Percentiles rank a stretch among this genome's conserved stretches.
phyloP scores from a whole-genome alignment of 1,284 basidiomycete species.

The Cutaneotrichosporon sp. region DNA sequence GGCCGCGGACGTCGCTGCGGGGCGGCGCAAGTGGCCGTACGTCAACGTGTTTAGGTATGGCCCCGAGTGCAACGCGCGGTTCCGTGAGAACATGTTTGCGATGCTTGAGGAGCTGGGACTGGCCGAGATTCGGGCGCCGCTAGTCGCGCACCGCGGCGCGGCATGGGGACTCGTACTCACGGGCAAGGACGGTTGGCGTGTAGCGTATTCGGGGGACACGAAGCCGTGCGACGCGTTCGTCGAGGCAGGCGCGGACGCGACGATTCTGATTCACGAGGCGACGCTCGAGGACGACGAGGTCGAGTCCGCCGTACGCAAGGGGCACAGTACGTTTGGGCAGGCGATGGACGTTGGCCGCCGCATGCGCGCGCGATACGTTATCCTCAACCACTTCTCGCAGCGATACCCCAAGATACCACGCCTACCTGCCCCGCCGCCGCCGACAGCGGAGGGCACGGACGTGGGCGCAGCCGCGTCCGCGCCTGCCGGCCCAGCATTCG shows the following conservation, averaged over 20 bases:
- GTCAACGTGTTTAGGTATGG: slow-evolving; percentile 10
- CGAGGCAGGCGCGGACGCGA: slow-evolving; percentile 62
- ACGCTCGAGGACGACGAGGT: slow-evolving; percentile 75
- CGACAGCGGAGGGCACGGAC: neutral
- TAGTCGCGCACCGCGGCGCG: slow-evolving; percentile 64
- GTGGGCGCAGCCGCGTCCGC: neutral
- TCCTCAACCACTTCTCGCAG: slow-evolving; percentile 93
- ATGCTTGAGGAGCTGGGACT: slow-evolving; percentile 30
- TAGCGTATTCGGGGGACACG: slow-evolving; percentile 84
- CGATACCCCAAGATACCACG: slow-evolving; percentile 83
- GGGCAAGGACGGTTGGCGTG: slow-evolving; percentile 69
- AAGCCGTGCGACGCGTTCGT: slow-evolving; percentile 67
- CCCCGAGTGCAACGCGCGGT: neutral
- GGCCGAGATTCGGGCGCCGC: slow-evolving; percentile 56
- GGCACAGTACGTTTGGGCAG: slow-evolving; percentile 84
- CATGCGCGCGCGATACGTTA: slow-evolving; percentile 73
- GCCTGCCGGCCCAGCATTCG: slow-evolving; percentile 50
- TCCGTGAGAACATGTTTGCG: neutral
- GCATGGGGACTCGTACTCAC: slow-evolving; percentile 67
- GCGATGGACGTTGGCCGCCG: slow-evolving; percentile 72
- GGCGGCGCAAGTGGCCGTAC: slow-evolving; percentile 24
- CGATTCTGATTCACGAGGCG: slow-evolving; percentile 88
- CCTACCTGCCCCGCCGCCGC: slow-evolving; percentile 21
- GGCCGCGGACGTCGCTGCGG: slow-evolving; percentile 16
- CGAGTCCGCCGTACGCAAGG: slow-evolving; percentile 67